These are phyloP conservation scores for Sparassis latifolia DNA, from an alignment of 1,284 basidiomycete genomes.

Conservation along the genomic window DNA sequence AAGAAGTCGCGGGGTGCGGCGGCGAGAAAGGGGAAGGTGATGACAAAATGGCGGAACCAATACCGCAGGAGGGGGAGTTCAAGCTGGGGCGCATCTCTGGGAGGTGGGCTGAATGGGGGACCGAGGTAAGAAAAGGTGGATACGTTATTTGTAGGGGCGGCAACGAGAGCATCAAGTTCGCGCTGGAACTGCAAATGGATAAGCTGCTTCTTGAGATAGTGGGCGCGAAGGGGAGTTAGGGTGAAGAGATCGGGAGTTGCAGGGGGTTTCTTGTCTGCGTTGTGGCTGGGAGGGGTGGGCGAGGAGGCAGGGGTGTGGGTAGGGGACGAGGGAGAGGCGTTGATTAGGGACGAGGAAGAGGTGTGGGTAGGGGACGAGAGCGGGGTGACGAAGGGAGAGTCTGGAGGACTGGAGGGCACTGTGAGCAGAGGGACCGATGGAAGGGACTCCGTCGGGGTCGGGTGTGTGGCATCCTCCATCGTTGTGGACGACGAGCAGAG, in stretches of 20 bases:
- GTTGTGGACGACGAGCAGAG: neutral
- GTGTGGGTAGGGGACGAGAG: constrained; percentile 16
- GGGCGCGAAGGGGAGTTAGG: constrained; percentile 28
- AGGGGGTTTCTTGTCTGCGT: neutral
- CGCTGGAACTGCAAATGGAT: constrained; percentile 75
- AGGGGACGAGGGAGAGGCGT: constrained; percentile 22
- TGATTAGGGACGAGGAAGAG: constrained; percentile 7
- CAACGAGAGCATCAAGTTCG: constrained; percentile 71
- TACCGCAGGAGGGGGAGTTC: constrained; percentile 86
- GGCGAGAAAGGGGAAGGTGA: constrained; percentile 90
- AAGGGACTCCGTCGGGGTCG: neutral
- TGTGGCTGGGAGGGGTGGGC: neutral
- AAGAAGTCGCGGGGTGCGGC: constrained; percentile 86
- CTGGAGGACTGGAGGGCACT: constrained; percentile 13
- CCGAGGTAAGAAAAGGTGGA: constrained; percentile 85
- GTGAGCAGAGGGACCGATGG: neutral
- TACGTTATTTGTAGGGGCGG: constrained; percentile 45
- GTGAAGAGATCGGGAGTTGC: constrained; percentile 7
- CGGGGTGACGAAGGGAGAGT: constrained; percentile 19
- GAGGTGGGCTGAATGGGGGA: constrained; percentile 74
- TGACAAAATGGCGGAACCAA: constrained; percentile 85
- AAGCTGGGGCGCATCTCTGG: constrained; percentile 48
- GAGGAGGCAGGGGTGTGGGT: neutral
- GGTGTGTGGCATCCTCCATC: neutral
- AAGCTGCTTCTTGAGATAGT: constrained; percentile 30